Percentiles rank a stretch among this genome's conserved stretches.
These are phyloP conservation scores for Penicillium daleae DNA, from an alignment of 495 filamentous ascomycete genomes.

Conservation along the genomic window DNA sequence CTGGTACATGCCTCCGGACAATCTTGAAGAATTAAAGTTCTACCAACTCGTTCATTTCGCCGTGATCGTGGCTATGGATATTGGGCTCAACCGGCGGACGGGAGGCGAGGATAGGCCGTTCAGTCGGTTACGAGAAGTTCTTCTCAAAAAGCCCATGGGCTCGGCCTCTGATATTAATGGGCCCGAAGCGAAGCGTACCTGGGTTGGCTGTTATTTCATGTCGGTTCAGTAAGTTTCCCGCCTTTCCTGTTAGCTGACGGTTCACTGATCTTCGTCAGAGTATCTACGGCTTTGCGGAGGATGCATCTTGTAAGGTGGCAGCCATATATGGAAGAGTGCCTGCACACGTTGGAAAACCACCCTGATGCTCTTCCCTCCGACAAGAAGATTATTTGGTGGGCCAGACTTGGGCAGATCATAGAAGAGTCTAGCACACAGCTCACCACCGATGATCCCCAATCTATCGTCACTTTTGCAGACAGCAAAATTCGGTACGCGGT, in stretches of 20 bases:
- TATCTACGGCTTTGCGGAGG: constrained; percentile 77
- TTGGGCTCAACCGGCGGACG: constrained; percentile 69
- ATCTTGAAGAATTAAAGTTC: constrained; percentile 87
- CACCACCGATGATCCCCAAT: constrained; percentile 71
- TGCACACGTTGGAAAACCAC: constrained; percentile 72
- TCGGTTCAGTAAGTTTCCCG: constrained; percentile 52
- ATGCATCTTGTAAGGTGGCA: constrained; percentile 82
- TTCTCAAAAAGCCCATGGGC: constrained; percentile 42
- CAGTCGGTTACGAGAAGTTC: constrained; percentile 35
- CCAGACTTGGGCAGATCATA: constrained; percentile 75
- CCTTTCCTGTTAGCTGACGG: not conserved
- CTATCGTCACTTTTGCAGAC: constrained; percentile 69
- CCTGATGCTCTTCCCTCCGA: constrained; percentile 75
- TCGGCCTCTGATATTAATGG: constrained; percentile 61
- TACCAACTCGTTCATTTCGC: constrained; percentile 87
- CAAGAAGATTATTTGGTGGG: constrained; percentile 70
- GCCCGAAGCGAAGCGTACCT: constrained; percentile 75
- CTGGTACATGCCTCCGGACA: constrained; percentile 85
- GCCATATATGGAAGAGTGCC: constrained; percentile 81
- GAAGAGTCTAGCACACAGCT: constrained; percentile 81
- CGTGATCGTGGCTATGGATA: constrained; percentile 82
- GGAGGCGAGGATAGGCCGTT: constrained; percentile 32
- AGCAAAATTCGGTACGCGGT: constrained; percentile 73
- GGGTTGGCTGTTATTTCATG: constrained; percentile 82
- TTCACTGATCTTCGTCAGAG: constrained; percentile 65